These are phyloP conservation scores for Mycena vulgaris DNA, from an alignment of 768 basidiomycete genomes.

Conservation along the genomic window DNA sequence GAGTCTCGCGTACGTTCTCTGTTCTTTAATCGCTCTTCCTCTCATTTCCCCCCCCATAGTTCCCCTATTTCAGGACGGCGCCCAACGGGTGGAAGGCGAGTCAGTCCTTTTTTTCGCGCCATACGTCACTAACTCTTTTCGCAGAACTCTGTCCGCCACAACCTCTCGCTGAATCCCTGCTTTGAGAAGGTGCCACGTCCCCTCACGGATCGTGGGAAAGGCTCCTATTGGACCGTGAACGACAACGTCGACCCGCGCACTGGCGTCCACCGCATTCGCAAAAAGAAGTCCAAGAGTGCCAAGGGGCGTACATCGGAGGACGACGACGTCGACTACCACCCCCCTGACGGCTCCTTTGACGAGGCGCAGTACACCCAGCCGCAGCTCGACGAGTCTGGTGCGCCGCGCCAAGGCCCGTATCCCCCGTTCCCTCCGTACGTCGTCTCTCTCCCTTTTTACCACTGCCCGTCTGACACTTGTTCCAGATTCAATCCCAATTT, in stretches of 20 bases:
- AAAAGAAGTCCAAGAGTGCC: constrained; percentile 82
- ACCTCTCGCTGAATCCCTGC: constrained; percentile 91
- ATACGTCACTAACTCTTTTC: constrained; percentile 34
- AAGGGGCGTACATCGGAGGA: constrained; percentile 69
- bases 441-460: constrained; percentile 4
- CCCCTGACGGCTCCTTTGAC: constrained; percentile 66
- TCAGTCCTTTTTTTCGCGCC: constrained; percentile 33
- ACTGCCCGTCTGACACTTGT: constrained; percentile 22
- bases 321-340: constrained; percentile 77
- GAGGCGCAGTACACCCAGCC: constrained; percentile 62
- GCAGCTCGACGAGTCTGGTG: constrained; percentile 35
- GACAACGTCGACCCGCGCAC: constrained; percentile 92
- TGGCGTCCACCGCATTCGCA: constrained; percentile 90
- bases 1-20: constrained; percentile 80
- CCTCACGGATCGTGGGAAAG: constrained; percentile 91
- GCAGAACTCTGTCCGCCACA: constrained; percentile 94
- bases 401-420: constrained; percentile 62
- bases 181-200: constrained; percentile 95
- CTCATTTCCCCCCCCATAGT: constrained; percentile 61
- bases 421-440: constrained; percentile 76
- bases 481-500: constrained; percentile 83
- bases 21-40: constrained; percentile 11
- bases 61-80: constrained; percentile 90
- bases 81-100: constrained; percentile 93
- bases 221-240: constrained; percentile 94